phyloP scores from a whole-genome alignment of 1,139 yeast genomes.

The Taphrina communis region DNA sequence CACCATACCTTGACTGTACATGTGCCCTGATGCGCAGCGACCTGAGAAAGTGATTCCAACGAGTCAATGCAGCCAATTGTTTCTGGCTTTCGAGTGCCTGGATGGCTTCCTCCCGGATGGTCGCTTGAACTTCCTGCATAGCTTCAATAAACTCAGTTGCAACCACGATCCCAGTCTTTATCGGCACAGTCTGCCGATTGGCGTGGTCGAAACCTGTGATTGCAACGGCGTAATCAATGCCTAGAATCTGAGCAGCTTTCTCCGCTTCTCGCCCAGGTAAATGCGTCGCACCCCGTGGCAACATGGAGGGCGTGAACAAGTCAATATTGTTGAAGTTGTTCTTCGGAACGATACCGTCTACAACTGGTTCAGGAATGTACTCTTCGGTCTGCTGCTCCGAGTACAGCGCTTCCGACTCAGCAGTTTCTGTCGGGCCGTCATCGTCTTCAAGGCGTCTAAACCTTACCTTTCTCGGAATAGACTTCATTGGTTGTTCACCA shows the following conservation, averaged over 20 bases:
- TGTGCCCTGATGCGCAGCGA: constrained; percentile 15
- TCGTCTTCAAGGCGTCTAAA: constrained; percentile 49
- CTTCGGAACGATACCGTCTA: constrained; percentile 58
- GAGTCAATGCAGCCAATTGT: constrained; percentile 14
- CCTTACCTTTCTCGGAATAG: constrained; percentile 49
- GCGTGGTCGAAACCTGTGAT: constrained; percentile 78
- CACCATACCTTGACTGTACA: constrained; percentile 21
- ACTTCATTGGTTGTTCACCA: constrained; percentile 71
- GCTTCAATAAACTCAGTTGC: constrained; percentile 71
- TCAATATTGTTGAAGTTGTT: constrained; percentile 86
- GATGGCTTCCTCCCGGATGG: constrained; percentile 7
- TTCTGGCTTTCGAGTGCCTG: not conserved
- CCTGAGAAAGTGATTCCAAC: constrained; percentile 25
- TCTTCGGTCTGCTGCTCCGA: constrained; percentile 77
- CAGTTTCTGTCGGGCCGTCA: constrained; percentile 56
- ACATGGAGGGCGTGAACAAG: constrained; percentile 74
- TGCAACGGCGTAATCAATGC: constrained; percentile 83
- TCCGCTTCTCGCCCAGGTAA: constrained; percentile 51
- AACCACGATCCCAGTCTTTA: constrained; percentile 77
- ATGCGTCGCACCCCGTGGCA: constrained; percentile 80
- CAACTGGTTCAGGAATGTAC: constrained; percentile 69
- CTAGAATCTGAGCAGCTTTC: constrained; percentile 53
- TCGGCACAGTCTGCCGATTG: constrained; percentile 60
- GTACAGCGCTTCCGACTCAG: constrained; percentile 63
- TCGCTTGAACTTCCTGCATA: constrained; percentile 54